Percentiles rank a stretch among this genome's conserved stretches.
Evolutionary conservation across 345 rosid species (phyloP).

Genomic region (Heritiera littoralis): DNA sequence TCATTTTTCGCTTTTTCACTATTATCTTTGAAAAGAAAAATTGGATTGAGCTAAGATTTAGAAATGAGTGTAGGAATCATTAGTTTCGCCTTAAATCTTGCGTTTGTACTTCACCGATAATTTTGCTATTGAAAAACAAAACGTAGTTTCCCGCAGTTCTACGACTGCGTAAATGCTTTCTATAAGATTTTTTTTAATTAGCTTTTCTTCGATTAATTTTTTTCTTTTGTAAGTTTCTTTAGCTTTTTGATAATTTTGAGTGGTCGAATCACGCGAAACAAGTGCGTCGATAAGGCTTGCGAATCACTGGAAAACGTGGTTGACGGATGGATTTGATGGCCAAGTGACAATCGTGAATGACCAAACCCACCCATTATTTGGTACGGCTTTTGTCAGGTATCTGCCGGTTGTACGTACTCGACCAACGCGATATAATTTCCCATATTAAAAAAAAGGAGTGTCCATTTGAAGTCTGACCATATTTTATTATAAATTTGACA

Average conservation of each 20-base stretch:
- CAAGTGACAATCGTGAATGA: background rate
- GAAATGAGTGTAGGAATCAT: background rate
- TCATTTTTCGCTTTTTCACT: background rate
- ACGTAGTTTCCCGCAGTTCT: background rate
- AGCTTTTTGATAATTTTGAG: background rate
- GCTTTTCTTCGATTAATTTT: no score
- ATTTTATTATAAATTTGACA: no score
- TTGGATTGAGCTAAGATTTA: background rate
- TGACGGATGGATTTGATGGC: background rate
- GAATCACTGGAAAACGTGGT: background rate
- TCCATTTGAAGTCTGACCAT: no score
- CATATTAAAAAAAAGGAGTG: no score
- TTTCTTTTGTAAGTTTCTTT: background rate
- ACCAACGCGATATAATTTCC: no score
- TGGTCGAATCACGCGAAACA: constrained; percentile 2
- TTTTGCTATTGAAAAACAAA: background rate
- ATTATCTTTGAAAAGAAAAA: background rate
- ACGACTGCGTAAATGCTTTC: background rate
- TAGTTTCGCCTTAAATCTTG: background rate
- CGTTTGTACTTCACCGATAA: background rate
- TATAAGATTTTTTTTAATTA: no score
- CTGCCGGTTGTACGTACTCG: background rate
- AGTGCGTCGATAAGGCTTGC: background rate
- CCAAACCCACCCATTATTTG: background rate
- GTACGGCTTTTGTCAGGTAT: background rate